Base-by-base conservation (phyloP, 495 filamentous ascomycete species). In the Patellaria atrata region DNA sequence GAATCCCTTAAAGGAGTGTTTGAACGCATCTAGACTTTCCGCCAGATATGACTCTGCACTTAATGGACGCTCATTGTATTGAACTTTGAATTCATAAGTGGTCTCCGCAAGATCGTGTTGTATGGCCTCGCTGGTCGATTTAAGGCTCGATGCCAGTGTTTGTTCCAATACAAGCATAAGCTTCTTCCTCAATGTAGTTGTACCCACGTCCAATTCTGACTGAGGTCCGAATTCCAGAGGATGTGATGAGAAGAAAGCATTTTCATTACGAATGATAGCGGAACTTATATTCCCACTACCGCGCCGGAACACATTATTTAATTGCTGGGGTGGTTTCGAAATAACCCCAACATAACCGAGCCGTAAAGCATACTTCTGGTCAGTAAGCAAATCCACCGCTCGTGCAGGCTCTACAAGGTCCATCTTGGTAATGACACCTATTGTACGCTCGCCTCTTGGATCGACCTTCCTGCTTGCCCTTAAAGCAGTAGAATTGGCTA, bases 401-500 rank as follows among this genome's bases (percentile, higher is more conserved):
- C 89, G 73, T 13, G 64, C 63, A 9, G 89, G 70, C 37, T 94
- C 85, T 13, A 99, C 85, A 14, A 99, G 70, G 52, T 99, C 89
- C 87, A 99, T 94, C 61, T 99, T 99, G 16, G 89, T 99, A 16
- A 99, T 79, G 15, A 99, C 89, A 23, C 89, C 89, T 50, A 99
- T 96, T 2, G 89, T 99, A 34, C 89, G 66, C 54, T 99, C 91
- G 17, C 89, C 89, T 33, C 91, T 64, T 3, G 91, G 91, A 51
- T 99, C 89, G 8, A 96, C 86, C 37, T 84, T 67, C 35, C 91
- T 70, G 51, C 85, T 93, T 17, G 89, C 84, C 37, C 87, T 68
- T 18, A 99, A 62, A 8, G 89, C 86, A 3, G 89, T 87, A 3
- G 89, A 96, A 52, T 99, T 99, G 3, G 89, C 89, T 17, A 99